phyloP scores from a whole-genome alignment of 164 flowering plant species.

The Nymphaea thermarum region DNA sequence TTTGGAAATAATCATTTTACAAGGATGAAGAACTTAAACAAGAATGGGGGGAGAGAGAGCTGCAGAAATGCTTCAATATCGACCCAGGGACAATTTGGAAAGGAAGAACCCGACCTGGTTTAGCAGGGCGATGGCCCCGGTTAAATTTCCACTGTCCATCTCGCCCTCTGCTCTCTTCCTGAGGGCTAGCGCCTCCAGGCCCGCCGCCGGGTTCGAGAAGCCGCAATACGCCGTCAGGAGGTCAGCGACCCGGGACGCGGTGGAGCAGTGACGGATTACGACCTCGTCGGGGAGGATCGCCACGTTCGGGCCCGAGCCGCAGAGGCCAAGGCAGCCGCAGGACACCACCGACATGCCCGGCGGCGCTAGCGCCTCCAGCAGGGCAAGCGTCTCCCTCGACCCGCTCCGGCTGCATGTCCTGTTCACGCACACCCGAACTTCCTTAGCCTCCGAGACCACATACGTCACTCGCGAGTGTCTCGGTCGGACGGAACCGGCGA shows the following conservation, averaged over 20 bases:
- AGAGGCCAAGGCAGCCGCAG: constrained; percentile 77
- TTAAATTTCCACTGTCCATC: constrained; percentile 27
- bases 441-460: constrained; percentile 11
- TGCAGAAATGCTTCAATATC: no score
- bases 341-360: constrained; percentile 44
- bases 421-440: constrained; percentile 72
- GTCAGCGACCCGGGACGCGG: constrained; percentile 38
- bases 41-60: no score
- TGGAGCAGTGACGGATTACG: constrained; percentile 48
- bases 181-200: constrained; percentile 56
- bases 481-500: no score
- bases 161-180: constrained; percentile 65
- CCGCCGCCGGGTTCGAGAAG: constrained; percentile 13
- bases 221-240: constrained; percentile 24
- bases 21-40: no score
- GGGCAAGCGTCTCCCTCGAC: constrained; percentile 50
- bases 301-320: constrained; percentile 88
- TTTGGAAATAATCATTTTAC: no score
- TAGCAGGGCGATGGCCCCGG: constrained; percentile 39
- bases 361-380: constrained; percentile 50
- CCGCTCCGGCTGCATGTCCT: constrained; percentile 67
- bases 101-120: constrained; percentile 35
- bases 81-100: no score
- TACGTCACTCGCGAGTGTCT: no score
- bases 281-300: constrained; percentile 44